Percentiles rank a stretch among this genome's conserved stretches.
Conservation (phyloP, 768 basidiomycete genomes). For the Boletus patriciae region DNA sequence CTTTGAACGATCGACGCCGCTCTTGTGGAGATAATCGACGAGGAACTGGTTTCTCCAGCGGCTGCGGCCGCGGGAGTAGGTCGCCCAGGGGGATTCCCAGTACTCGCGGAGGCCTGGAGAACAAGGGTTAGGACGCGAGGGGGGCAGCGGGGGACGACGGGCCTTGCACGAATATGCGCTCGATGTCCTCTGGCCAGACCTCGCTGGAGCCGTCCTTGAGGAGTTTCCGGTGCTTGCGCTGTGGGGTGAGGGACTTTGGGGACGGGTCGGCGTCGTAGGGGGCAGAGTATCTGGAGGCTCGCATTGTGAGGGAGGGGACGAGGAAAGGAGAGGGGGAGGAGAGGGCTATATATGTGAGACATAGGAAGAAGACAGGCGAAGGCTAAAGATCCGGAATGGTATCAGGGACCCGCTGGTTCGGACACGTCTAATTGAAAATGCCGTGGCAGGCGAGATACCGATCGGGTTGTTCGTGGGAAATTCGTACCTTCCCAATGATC, state of each 20-base stretch:
- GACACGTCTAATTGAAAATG: constrained; percentile 34
- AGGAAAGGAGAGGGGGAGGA: constrained; percentile 7
- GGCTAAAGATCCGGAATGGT: constrained; percentile 51
- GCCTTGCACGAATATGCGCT: constrained; percentile 79
- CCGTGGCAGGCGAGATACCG: constrained; percentile 31
- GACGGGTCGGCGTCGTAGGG: constrained; percentile 21
- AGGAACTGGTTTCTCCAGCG: constrained; percentile 85
- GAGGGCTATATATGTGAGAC: constrained; percentile 38
- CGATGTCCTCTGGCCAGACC: constrained; percentile 81
- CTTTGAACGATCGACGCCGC: constrained; percentile 71
- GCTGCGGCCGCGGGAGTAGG: constrained; percentile 74
- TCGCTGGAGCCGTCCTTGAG: constrained; percentile 77
- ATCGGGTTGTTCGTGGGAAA: constrained; percentile 28
- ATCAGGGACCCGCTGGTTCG: constrained; percentile 26
- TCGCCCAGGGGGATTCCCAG: constrained; percentile 80
- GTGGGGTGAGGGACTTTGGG: constrained; percentile 51
- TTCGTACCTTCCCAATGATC: constrained; percentile 1
- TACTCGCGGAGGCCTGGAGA: constrained; percentile 67
- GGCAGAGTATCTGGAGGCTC: constrained; percentile 22
- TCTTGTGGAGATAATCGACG: constrained; percentile 73
- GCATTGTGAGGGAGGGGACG: constrained; percentile 22
- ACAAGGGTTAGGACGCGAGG: constrained; percentile 3
- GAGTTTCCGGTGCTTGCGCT: constrained; percentile 81
- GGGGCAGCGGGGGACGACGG: background rate
- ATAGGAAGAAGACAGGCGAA: constrained; percentile 28